A percentile compares a stretch with the other conserved stretches of the same genome.
Evolutionary conservation across 805 yeast species (phyloP).

Genomic region (Schwanniomyces pseudopolymorphus): DNA sequence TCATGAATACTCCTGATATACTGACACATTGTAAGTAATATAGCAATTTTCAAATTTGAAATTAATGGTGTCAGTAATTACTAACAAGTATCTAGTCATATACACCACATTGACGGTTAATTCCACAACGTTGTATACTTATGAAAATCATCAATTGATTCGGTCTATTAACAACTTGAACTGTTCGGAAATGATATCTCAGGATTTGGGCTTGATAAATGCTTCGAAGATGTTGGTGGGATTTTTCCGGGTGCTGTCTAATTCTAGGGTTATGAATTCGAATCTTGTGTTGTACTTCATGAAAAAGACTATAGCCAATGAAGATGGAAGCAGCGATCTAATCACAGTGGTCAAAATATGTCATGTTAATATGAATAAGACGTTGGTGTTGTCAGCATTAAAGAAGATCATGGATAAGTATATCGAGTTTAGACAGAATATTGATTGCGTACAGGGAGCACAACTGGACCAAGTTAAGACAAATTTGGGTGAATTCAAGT

Average conservation of each 20-base stretch:
- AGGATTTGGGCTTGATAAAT: slow-evolving; percentile 55
- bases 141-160: slow-evolving; percentile 48
- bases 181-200: slow-evolving; percentile 53
- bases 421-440: slow-evolving; percentile 36
- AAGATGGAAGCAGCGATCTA: slow-evolving; percentile 47
- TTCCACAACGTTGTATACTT: slow-evolving; percentile 59
- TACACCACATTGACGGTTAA: slow-evolving; percentile 51
- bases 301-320: slow-evolving; percentile 42
- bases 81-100: slow-evolving; percentile 29
- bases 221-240: slow-evolving; percentile 44
- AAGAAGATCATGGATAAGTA: slow-evolving; percentile 54
- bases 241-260: slow-evolving; percentile 30
- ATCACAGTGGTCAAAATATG: slow-evolving; percentile 52
- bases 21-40: slow-evolving; percentile 23
- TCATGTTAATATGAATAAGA: slow-evolving; percentile 42
- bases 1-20: slow-evolving; percentile 18
- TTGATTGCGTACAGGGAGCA: slow-evolving; percentile 12
- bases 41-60: not conserved
- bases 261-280: slow-evolving; percentile 23
- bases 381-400: slow-evolving; percentile 46
- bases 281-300: slow-evolving; percentile 45
- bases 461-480: slow-evolving; percentile 15
- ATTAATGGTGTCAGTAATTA: slow-evolving; percentile 3
- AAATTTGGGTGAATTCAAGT: slow-evolving; percentile 51
- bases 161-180: slow-evolving; percentile 45